phyloP scores from a whole-genome alignment of 2,329 filamentous ascomycete species.

The Colletotrichum sp. region DNA sequence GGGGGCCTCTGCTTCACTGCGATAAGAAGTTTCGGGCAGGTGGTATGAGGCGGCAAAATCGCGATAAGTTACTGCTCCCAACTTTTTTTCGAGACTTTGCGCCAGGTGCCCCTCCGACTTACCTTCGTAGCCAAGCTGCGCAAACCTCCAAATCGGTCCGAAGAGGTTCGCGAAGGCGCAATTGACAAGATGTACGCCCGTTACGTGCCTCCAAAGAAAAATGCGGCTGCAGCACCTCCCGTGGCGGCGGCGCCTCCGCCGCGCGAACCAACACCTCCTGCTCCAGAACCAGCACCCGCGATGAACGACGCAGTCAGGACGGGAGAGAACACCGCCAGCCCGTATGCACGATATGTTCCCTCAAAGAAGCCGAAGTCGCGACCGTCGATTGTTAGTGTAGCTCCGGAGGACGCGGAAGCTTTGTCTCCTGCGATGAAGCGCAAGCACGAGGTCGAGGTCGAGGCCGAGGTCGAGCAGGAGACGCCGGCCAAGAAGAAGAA shows the following conservation, averaged over 20 bases:
- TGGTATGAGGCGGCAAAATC: conserved; percentile 42
- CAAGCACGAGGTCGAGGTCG: conserved; percentile 38
- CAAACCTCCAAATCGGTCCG: neutral
- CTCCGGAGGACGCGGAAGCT: neutral
- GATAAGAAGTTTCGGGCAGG: conserved; percentile 30
- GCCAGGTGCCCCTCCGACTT: conserved; percentile 14
- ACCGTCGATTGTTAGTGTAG: neutral
- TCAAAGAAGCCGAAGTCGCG: conserved; percentile 21
- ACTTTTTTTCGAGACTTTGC: conserved; percentile 36
- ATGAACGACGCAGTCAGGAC: neutral
- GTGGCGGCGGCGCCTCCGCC: neutral
- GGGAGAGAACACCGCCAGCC: neutral
- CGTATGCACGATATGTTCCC: conserved; percentile 21
- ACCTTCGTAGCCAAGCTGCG: neutral
- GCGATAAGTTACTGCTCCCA: conserved; percentile 36
- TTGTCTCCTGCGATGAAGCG: conserved; percentile 31
- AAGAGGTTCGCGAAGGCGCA: neutral
- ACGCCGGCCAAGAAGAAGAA: conserved; percentile 38
- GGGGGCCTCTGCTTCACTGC: neutral
- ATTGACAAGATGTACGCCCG: conserved; percentile 24
- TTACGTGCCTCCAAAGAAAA: conserved; percentile 43
- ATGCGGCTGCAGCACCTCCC: conserved; percentile 14
- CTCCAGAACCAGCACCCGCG: conserved; percentile 12
- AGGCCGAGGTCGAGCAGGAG: conserved; percentile 29
- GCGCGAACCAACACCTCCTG: neutral